Evolutionary conservation across 495 filamentous ascomycete genomes (phyloP).

Genomic region (Hypoxylon perforatum): DNA sequence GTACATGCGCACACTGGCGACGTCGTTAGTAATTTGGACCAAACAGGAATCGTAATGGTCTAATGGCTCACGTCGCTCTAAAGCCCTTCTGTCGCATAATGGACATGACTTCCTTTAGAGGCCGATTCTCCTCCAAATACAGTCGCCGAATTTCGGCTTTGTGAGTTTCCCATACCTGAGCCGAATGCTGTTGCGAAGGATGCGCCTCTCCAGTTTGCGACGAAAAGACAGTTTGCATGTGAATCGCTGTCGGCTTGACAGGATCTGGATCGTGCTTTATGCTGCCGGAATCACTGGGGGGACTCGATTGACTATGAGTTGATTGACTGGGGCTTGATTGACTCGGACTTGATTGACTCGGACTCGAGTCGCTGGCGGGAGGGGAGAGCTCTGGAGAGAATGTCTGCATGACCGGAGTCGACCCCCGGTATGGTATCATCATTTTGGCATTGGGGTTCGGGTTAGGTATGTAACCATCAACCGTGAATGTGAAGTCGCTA

Average conservation of each 20-base stretch:
- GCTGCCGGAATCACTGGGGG: conserved; percentile 22
- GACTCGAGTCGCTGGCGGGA: conserved; percentile 35
- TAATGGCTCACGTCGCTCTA: conserved; percentile 48
- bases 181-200: conserved; percentile 45
- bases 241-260: conserved; percentile 34
- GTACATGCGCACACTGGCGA: conserved; percentile 46
- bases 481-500: conserved; percentile 34
- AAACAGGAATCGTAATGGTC: background rate
- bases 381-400: conserved; percentile 34
- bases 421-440: conserved; percentile 28
- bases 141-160: conserved; percentile 48
- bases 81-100: conserved; percentile 51
- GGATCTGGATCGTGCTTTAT: conserved; percentile 33
- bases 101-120: conserved; percentile 51
- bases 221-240: conserved; percentile 48
- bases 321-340: too few species aligned
- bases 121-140: conserved; percentile 48
- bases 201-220: conserved; percentile 47
- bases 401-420: conserved; percentile 35
- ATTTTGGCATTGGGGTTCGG: conserved; percentile 22
- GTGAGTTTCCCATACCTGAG: conserved; percentile 49
- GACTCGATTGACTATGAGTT: too few species aligned
- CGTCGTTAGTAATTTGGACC: conserved; percentile 26
- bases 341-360: too few species aligned
- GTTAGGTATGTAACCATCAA: conserved; percentile 23